Evolutionary conservation across 441 rosid genomes (phyloP).

Genomic region (Metrosideros polymorpha): DNA sequence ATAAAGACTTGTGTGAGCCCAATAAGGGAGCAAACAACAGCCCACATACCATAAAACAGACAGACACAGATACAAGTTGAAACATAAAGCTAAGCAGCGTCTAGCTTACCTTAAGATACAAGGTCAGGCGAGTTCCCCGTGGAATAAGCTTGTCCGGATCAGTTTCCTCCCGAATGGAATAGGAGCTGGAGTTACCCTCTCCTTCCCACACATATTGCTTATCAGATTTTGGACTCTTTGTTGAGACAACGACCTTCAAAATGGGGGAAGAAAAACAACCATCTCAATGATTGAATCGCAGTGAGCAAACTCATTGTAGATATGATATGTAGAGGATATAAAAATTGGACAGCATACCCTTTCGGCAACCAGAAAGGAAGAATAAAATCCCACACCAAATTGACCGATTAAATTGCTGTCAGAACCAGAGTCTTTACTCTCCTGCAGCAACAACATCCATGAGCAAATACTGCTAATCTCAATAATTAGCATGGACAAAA

Average conservation of each 20-base stretch:
- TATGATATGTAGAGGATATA: neutral
- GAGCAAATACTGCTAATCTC: neutral
- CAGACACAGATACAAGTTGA: neutral
- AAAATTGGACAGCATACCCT: constrained; percentile 25
- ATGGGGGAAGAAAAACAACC: neutral
- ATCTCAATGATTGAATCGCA: neutral
- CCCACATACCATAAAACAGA: neutral
- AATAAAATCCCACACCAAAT: constrained; percentile 98
- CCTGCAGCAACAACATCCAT: constrained; percentile 34
- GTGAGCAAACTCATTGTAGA: neutral
- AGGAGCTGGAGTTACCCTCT: constrained; percentile 82
- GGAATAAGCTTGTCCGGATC: constrained; percentile 67
- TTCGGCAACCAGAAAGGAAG: constrained; percentile 85
- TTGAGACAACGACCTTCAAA: constrained; percentile 66
- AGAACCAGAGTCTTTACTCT: constrained; percentile 70
- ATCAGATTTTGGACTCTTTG: constrained; percentile 85
- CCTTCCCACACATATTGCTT: constrained; percentile 94
- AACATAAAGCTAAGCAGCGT: neutral
- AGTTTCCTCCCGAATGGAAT: constrained; percentile 65
- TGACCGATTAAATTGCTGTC: constrained; percentile 90
- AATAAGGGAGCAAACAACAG: neutral
- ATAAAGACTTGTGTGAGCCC: neutral
- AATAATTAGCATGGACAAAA: neutral
- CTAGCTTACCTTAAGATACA: constrained; percentile 69
- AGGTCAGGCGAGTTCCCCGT: constrained; percentile 77